Evolutionary conservation across 164 flowering plant genomes (phyloP).

Genomic region (Magnolia sinica): DNA sequence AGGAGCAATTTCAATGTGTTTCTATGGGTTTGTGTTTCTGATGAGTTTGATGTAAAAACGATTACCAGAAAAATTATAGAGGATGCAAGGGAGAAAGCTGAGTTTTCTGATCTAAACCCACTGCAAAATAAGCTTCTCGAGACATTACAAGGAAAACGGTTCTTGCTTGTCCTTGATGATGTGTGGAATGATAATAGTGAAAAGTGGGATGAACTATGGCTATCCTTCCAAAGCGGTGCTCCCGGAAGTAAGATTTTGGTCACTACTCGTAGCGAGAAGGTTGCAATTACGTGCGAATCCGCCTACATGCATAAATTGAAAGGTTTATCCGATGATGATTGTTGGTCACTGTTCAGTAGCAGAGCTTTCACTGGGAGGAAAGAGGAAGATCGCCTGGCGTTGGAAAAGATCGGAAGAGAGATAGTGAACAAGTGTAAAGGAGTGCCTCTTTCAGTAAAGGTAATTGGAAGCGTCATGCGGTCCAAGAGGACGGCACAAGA

Average conservation of each 20-base stretch:
- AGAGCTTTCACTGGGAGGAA: slow-evolving; percentile 6
- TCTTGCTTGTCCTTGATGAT: not conserved
- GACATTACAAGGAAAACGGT: not conserved
- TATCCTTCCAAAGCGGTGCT: not conserved
- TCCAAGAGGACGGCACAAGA: not conserved
- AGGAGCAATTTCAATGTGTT: not conserved
- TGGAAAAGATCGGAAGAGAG: not conserved
- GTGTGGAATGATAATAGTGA: not conserved
- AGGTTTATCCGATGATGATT: not conserved
- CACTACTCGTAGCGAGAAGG: slow-evolving; percentile 9
- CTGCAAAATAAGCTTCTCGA: not conserved
- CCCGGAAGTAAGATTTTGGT: slow-evolving; percentile 13
- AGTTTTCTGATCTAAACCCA: not conserved
- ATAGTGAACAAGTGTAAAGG: slow-evolving; percentile 1
- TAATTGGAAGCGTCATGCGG: not conserved
- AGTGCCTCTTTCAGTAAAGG: not conserved
- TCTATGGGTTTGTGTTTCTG: slow-evolving; percentile 7
- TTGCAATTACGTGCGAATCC: not conserved
- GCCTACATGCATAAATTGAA: not conserved
- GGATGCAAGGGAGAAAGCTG: not conserved
- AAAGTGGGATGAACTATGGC: not conserved
- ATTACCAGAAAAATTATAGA: not conserved
- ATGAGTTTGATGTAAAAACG: not conserved
- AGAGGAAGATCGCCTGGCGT: not conserved
- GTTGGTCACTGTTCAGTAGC: slow-evolving; percentile 3